A percentile compares a stretch with the other conserved stretches of the same genome.
Evolutionary conservation across 345 rosid species (phyloP).

Genomic region (Lagerstroemia speciosa): DNA sequence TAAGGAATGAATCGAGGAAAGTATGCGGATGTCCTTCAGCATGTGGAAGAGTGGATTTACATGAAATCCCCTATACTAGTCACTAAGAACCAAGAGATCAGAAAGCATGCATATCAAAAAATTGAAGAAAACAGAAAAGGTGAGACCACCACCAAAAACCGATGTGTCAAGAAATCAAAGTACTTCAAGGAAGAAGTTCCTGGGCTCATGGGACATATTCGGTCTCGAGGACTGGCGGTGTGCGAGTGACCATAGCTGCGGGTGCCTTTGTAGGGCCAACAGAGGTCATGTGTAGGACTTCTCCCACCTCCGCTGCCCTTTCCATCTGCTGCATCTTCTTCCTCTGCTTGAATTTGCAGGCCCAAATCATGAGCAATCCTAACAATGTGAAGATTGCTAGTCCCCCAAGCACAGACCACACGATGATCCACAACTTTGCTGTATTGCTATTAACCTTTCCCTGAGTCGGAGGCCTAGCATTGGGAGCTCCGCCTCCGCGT

Average conservation of each 20-base stretch:
- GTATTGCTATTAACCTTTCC: slow-evolving; percentile 15
- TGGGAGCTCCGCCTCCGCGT: background rate
- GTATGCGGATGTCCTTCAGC: background rate
- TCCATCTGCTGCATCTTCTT: slow-evolving; percentile 80
- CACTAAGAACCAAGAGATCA: slow-evolving; percentile 5
- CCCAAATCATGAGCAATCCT: slow-evolving; percentile 40
- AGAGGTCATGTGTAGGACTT: slow-evolving; percentile 63
- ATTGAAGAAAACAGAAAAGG: background rate
- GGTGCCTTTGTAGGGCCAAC: slow-evolving; percentile 88
- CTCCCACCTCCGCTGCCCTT: slow-evolving; percentile 90
- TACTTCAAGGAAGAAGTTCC: background rate
- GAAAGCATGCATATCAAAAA: background rate
- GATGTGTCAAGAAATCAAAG: background rate
- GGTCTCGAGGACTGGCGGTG: slow-evolving; percentile 76
- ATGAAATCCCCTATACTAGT: background rate
- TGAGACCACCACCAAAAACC: background rate
- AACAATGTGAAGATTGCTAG: slow-evolving; percentile 40
- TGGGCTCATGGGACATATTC: slow-evolving; percentile 63
- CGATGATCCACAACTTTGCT: slow-evolving; percentile 43
- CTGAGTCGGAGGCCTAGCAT: background rate
- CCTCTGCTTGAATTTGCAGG: slow-evolving; percentile 41
- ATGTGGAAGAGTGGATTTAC: slow-evolving; percentile 1
- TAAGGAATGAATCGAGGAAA: background rate
- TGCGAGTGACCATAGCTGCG: slow-evolving; percentile 64
- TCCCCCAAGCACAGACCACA: slow-evolving; percentile 78